Percentiles rank a stretch among this genome's conserved stretches.
phyloP scores from a whole-genome alignment of 164 flowering plant genomes.

The Vitis vinifera region DNA sequence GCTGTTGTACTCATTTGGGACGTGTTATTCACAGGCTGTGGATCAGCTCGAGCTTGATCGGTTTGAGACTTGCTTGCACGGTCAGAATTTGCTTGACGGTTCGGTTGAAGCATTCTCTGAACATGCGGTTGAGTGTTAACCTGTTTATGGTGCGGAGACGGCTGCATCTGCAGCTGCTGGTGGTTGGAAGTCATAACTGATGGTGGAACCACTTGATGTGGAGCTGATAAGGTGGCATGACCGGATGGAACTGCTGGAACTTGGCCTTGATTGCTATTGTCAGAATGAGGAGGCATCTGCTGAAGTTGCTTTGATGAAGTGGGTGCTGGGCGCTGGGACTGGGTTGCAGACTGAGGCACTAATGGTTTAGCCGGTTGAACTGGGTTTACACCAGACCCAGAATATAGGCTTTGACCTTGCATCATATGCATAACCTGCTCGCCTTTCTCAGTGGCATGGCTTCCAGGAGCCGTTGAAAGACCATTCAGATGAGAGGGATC shows the following conservation, averaged over 20 bases:
- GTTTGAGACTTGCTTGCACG: conserved; percentile 30
- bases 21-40: conserved; percentile 27
- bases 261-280: conserved; percentile 51
- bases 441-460: conserved; percentile 56
- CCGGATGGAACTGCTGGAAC: conserved; percentile 35
- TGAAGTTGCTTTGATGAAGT: conserved; percentile 45
- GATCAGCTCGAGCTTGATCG: conserved; percentile 38
- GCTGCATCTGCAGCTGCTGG: conserved; percentile 36
- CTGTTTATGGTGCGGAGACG: conserved; percentile 44
- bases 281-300: conserved; percentile 47
- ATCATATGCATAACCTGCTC: conserved; percentile 56
- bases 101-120: conserved; percentile 55
- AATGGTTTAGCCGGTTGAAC: conserved; percentile 47
- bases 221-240: conserved; percentile 19
- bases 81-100: conserved; percentile 41
- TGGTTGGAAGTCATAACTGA: conserved; percentile 36
- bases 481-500: conserved; percentile 67
- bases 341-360: conserved; percentile 44
- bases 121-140: conserved; percentile 32
- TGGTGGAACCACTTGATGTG: conserved; percentile 42
- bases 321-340: conserved; percentile 35
- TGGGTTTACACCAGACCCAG: conserved; percentile 46
- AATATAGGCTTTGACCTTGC: conserved; percentile 50
- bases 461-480: conserved; percentile 41
- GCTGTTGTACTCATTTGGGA: conserved; percentile 28